Evolutionary conservation across 1,284 basidiomycete species (phyloP).

Genomic region (Stereum hirsutum): DNA sequence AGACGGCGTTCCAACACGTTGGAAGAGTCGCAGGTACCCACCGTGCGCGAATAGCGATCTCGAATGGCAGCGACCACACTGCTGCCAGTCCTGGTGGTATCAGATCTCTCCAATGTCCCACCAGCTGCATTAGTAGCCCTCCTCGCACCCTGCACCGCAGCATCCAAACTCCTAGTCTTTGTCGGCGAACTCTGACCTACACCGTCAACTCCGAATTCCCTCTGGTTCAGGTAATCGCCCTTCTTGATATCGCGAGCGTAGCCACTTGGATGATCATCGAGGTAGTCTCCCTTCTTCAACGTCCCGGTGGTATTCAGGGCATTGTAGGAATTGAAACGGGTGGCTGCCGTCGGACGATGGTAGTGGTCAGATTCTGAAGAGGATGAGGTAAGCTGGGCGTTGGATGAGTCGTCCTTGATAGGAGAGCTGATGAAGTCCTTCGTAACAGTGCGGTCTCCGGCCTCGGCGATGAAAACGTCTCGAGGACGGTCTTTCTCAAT

Average conservation of each 20-base stretch:
- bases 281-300: constrained; percentile 22
- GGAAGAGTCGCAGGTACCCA: constrained; percentile 22
- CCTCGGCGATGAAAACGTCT: no score
- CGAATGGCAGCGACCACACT: constrained; percentile 64
- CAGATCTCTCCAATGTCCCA: constrained; percentile 23
- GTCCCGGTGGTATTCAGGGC: constrained; percentile 2
- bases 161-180: constrained; percentile 19
- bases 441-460: no score
- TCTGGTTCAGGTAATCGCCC: constrained; percentile 25
- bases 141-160: constrained; percentile 7
- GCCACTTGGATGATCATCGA: no score
- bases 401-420: no score
- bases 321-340: constrained; percentile 7
- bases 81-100: constrained; percentile 34
- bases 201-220: constrained; percentile 26
- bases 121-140: no score
- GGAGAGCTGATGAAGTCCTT: no score
- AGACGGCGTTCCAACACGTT: constrained; percentile 2
- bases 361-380: no score
- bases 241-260: no score
- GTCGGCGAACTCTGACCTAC: constrained; percentile 8
- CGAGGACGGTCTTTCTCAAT: no score
- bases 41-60: constrained; percentile 47
- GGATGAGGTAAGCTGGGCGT: no score
- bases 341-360: no score